Evolutionary conservation across 768 basidiomycete species (phyloP), one percentile per base, ranked within the genome.

Genomic region (Boletus rubropictus): DNA sequence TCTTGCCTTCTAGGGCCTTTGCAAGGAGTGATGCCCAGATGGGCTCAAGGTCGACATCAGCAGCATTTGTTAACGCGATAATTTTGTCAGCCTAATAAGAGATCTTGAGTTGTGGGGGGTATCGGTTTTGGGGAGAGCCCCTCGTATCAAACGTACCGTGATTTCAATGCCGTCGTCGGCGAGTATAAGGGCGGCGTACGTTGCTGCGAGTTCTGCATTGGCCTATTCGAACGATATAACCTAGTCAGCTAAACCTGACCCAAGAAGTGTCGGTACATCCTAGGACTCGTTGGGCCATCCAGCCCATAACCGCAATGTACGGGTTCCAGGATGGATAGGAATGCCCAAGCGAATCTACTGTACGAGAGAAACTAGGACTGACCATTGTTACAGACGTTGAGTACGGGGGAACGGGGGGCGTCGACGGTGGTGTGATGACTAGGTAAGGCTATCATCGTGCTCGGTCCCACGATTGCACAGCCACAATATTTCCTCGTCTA

Each of bases 21-120:
- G 95, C 89, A 64, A 99, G 89, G 61, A 99, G 86, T 12, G 86
- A 72, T 49, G 93, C 93, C 96, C 96, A 98, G 76, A 99, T 98
- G 48, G 94, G 80, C 72, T 98, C 96, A 50, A 96, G 62, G 21
- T 96, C 93, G 54, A 91, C 75, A 48, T 73, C 72, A 44, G 95
- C 96, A 45, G 90, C 94, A 47, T 65, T 68, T 59, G 88, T 90
- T 65, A 98, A 68, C n/a, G 91, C 74, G 60, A 75, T 50, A 66
- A 99, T 89, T 77, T 96, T 97, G 69, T 98, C 96, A 50, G 91
- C 68, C 94, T 97, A 49, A n/a, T 3, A 27, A 9, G 5, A 15
- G 28, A 10, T 28, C 39, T 1, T 46, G 44, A 51, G 48, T 42
- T 15, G 18, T 25, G 24, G 24, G 5, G 8, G 33, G 1, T 14